Percentiles rank a stretch among this genome's conserved stretches.
These are phyloP conservation scores for Hypoxylon intermedium DNA, from an alignment of 495 filamentous ascomycete species.

Conservation along the genomic window DNA sequence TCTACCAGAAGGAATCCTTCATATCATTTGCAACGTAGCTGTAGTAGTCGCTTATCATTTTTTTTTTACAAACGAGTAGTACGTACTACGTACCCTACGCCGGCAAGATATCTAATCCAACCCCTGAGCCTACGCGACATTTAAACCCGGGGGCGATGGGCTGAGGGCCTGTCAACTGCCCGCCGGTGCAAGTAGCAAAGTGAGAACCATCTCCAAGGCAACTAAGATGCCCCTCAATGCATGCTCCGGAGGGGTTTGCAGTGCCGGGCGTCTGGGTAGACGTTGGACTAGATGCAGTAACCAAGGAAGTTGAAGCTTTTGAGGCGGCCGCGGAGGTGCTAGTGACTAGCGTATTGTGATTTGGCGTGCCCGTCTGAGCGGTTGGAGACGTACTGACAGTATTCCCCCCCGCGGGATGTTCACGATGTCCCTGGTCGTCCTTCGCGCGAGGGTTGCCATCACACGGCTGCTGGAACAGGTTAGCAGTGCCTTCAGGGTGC, in stretches of 20 bases:
- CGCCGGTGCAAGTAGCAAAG: slow-evolving; percentile 38
- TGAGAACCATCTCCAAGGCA: slow-evolving; percentile 30
- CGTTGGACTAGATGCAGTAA: background rate
- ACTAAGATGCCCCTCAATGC: slow-evolving; percentile 35
- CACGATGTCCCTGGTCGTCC: background rate
- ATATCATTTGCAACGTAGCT: too few relatives aligned
- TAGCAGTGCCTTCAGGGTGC: slow-evolving; percentile 29
- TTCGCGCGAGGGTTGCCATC: slow-evolving; percentile 33
- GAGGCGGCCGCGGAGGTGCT: background rate
- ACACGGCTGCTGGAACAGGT: slow-evolving; percentile 35
- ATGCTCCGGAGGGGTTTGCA: slow-evolving; percentile 2
- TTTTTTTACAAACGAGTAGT: too few relatives aligned
- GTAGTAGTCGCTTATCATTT: too few relatives aligned
- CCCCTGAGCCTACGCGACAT: slow-evolving; percentile 28
- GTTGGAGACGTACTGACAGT: background rate
- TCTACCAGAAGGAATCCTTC: too few relatives aligned
- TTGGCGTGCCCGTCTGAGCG: background rate
- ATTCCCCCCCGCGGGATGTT: background rate
- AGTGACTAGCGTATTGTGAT: background rate
- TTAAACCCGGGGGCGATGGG: slow-evolving; percentile 33
- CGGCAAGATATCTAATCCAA: slow-evolving; percentile 32
- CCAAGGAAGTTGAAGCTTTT: background rate
- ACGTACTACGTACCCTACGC: too few relatives aligned
- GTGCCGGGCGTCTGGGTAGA: background rate
- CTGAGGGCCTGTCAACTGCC: slow-evolving; percentile 26